Conservation (phyloP, 305 asterid genomes). For the Fraxinus greggii region DNA sequence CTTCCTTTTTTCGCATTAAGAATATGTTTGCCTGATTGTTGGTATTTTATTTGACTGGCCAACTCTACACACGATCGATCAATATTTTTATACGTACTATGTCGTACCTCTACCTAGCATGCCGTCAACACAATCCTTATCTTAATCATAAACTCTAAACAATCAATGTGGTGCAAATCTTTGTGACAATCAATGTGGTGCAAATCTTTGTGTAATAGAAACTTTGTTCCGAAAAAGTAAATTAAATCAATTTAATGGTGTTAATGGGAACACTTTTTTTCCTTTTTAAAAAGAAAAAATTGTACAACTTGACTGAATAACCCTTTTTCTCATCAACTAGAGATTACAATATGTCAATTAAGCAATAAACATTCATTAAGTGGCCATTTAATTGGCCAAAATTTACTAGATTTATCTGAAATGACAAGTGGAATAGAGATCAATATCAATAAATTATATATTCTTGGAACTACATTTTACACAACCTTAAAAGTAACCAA, state of each 20-base stretch:
- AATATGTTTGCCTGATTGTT: too few relatives aligned
- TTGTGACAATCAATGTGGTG: not conserved
- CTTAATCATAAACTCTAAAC: too few relatives aligned
- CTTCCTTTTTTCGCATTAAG: too few relatives aligned
- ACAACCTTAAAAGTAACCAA: not conserved
- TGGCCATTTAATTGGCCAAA: not conserved
- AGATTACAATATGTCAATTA: not conserved
- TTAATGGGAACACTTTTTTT: slow-evolving; percentile 19
- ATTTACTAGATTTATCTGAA: not conserved
- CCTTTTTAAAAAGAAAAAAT: not conserved
- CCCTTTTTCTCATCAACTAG: not conserved
- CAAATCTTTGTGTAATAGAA: not conserved
- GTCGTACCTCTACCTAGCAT: not conserved
- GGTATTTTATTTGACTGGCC: too few relatives aligned
- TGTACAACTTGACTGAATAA: not conserved
- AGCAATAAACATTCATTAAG: not conserved
- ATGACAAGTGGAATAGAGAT: not conserved
- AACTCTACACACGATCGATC: too few relatives aligned
- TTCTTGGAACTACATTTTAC: slow-evolving; percentile 11
- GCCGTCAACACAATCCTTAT: not conserved
- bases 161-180: not conserved
- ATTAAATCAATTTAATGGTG: not conserved
- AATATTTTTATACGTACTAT: too few relatives aligned
- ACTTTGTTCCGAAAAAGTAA: not conserved
- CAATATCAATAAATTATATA: not conserved